Evolutionary conservation across 768 basidiomycete genomes (phyloP), one percentile per base, ranked within the genome.

Genomic region (Kwoniella bestiolae): DNA sequence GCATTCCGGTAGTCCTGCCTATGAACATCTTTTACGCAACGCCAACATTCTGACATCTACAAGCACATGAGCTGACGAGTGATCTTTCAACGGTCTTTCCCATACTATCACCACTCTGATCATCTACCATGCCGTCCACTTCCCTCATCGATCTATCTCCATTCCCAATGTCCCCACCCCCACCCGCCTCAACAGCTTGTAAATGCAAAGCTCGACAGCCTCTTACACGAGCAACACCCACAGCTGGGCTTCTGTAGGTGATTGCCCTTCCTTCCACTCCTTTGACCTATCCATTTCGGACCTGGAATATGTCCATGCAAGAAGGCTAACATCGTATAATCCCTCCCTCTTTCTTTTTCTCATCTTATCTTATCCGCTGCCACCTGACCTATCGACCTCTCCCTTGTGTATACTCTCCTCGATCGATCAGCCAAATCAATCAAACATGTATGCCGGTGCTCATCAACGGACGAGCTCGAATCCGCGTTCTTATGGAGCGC

Each of bases 401-500:
- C 12, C 41, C 14, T 38, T 49, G 46, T 60, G 23, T 35, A 60
- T 59, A 47, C 23, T 28, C n/a, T 6, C 23, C 46, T 28, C 34
- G 29, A 32, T 44, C 25, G 7, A 26, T 8, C 63, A 64, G 63
- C 38, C 63, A n/a, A 34, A 59, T 53, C n/a, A 44, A n/a, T 31
- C 66, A n/a, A 67, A 56, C 45, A 67, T 67, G 66, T 67, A 67
- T 38, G 38, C 65, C 3, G 47, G 59, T 45, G 29, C 26, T 46
- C 66, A 67, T 21, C 66, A 67, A 57, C 38, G 66, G 25, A 61
- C 28, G 18, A n/a, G 55, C 45, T 67, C 66, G 6, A 67, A 67
- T 44, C 66, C 66, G 8, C 66, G 66, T 12, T 44, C 66, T 8
- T 67, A 61, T 46, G 46, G 41, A 25, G 45, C 49, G 14, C 46